Percentiles rank a stretch among this genome's conserved stretches.
phyloP scores from a whole-genome alignment of 371 early-diverging fungal species.

The Mucor ambiguus region DNA sequence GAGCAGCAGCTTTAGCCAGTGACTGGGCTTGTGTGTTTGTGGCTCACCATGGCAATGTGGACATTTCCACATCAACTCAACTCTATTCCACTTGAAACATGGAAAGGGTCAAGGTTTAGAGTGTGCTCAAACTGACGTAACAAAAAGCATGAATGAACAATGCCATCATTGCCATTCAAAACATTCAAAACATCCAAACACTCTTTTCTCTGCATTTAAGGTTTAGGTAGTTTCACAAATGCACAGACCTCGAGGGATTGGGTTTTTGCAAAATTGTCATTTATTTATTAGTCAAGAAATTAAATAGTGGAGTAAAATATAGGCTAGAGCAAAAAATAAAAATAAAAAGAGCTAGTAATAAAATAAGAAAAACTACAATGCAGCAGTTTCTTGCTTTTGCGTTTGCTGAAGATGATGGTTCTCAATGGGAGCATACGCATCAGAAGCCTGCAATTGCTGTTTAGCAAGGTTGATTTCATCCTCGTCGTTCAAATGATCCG shows the following conservation, averaged over 20 bases:
- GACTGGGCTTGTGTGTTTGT: not conserved
- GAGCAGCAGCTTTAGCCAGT: not conserved
- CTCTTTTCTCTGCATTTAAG: not conserved
- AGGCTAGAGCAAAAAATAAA: not conserved
- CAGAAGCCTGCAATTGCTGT: not conserved
- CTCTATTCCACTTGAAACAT: not conserved
- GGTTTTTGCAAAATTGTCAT: not conserved
- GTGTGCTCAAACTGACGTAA: not conserved
- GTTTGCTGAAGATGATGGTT: constrained; percentile 1
- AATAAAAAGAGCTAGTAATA: too few species aligned
- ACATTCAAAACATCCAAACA: not conserved
- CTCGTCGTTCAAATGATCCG: not conserved
- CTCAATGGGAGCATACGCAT: not conserved
- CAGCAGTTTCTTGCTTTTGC: not conserved
- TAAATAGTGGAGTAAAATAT: not conserved
- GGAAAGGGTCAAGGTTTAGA: not conserved
- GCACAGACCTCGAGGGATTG: not conserved
- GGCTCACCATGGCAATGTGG: too few species aligned
- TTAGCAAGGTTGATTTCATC: not conserved
- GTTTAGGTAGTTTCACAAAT: not conserved
- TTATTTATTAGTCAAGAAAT: not conserved
- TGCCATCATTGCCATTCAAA: not conserved
- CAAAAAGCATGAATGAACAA: not conserved
- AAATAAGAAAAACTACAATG: not conserved
- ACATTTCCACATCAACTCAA: not conserved